Base-by-base conservation (phyloP, 192 early-diverging fungal species). In the Backusella parvicylindrica region DNA sequence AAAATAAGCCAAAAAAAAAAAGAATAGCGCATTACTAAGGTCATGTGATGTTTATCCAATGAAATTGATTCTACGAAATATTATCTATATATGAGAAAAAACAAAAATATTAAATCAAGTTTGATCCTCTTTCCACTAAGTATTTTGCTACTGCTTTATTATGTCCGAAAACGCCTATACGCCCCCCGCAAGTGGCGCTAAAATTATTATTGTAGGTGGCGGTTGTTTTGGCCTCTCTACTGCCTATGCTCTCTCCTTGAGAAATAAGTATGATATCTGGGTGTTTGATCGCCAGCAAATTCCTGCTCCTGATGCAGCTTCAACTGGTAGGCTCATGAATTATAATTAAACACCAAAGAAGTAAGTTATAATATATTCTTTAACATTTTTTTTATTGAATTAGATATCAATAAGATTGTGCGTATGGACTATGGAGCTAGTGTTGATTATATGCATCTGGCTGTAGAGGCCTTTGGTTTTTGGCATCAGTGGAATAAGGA, bases 401-500 rank as follows among this genome's bases (percentile, higher is more conserved):
- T 40, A 73, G 77, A 78, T 67, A 78, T 78, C 23, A 78, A 65
- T 31, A 78, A 78, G 31, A 65, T 65, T 68, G 77, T 78, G 11
- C 53, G 77, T 5, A 71, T 56, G 36, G 77, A 78, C 6, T 78
- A 78, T 73, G 77, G 63, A 32, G 16, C 8, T 9, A 37, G 68
- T 4, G 63, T 43, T 5, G 13, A 68, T 7, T 78, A 78, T 36
- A 72, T 73, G 71, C 53, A 68, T 33, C 40, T 78, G 8, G 36
- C 72, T 0, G 26, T 73, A 13, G 71, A 73, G n/a, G 40, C 71
- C 12, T 32, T 78, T 21, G 21, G 23, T 5, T n/a, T 40, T 15
- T 78, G 77, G 77, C 71, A 73, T 50, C 71, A 78, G 33, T 73
- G 71, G 71, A 73, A 78, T 49, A 68, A 72, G 32, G 77, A 78